Conservation (phyloP, 192 early-diverging fungal species). For the Jimgerdemannia flammicorona region DNA sequence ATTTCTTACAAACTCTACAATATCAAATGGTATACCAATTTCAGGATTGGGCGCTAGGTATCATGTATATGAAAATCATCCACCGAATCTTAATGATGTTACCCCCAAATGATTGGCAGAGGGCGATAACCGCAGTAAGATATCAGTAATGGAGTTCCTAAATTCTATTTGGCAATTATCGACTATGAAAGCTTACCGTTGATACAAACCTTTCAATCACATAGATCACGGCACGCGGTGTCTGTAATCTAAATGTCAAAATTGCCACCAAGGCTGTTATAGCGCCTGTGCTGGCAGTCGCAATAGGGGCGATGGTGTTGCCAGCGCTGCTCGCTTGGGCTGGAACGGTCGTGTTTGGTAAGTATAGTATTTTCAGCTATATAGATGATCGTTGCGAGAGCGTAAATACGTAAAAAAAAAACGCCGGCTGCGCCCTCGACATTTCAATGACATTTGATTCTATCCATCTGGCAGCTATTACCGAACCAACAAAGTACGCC, state of each 20-base stretch:
- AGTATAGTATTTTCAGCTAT: neutral
- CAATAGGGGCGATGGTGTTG: neutral
- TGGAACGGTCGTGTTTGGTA: constrained; percentile 1
- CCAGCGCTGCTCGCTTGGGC: constrained; percentile 11
- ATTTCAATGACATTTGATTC: neutral
- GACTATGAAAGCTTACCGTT: neutral
- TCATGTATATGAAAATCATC: constrained; percentile 64
- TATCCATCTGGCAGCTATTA: constrained; percentile 12
- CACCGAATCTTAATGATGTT: constrained; percentile 42
- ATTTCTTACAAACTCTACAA: neutral
- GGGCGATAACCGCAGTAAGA: constrained; percentile 32
- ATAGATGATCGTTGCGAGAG: neutral
- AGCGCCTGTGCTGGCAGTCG: constrained; percentile 22
- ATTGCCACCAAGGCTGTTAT: constrained; percentile 3
- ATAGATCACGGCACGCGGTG: neutral
- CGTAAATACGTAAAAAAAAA: too few relatives aligned
- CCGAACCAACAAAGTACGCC: constrained; percentile 11
- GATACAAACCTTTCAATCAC: neutral
- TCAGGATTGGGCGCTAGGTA: constrained; percentile 72
- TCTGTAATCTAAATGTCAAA: neutral
- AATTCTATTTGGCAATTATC: neutral
- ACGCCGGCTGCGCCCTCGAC: too few relatives aligned
- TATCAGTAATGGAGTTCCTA: neutral
- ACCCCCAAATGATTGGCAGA: constrained; percentile 40
- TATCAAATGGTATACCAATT: neutral